These are phyloP conservation scores for Candida methanosorbosa DNA, from an alignment of 805 yeast species.

Conservation along the genomic window DNA sequence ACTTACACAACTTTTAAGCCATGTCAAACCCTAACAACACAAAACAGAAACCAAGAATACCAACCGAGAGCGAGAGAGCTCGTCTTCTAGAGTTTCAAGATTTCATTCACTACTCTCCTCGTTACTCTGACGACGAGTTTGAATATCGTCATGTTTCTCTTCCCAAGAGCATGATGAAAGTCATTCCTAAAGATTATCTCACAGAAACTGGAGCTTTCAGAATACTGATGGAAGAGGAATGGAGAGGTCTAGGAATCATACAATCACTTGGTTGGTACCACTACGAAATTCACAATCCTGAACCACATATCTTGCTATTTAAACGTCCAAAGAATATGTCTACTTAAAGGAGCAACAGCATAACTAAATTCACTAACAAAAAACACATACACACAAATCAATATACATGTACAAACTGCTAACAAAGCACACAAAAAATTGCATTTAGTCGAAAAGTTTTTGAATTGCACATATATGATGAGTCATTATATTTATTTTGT, in stretches of 20 bases:
- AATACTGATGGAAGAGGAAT: conserved; percentile 79
- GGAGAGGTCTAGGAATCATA: conserved; percentile 91
- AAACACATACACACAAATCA: too few relatives aligned
- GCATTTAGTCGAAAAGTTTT: too few relatives aligned
- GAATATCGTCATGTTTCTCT: conserved; percentile 90
- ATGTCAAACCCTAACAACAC: too few relatives aligned
- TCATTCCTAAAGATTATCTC: conserved; percentile 81
- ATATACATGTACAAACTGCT: too few relatives aligned
- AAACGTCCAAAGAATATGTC: too few relatives aligned
- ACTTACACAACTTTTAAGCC: neutral
- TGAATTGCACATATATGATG: too few relatives aligned
- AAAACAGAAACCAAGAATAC: conserved; percentile 41
- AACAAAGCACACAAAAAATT: too few relatives aligned
- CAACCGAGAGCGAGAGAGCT: conserved; percentile 68
- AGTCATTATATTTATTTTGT: too few relatives aligned
- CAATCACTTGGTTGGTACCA: conserved; percentile 91
- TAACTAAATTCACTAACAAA: too few relatives aligned
- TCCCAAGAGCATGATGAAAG: conserved; percentile 86
- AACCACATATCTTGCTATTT: conserved; percentile 82
- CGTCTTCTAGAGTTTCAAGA: conserved; percentile 80
- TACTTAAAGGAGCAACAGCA: too few relatives aligned
- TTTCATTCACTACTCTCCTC: conserved; percentile 76
- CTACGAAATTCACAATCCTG: conserved; percentile 87
- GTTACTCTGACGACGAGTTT: conserved; percentile 75
- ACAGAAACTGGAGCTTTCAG: conserved; percentile 82